Conservation (phyloP, 371 early-diverging fungal species). For the Smittium culicis region DNA sequence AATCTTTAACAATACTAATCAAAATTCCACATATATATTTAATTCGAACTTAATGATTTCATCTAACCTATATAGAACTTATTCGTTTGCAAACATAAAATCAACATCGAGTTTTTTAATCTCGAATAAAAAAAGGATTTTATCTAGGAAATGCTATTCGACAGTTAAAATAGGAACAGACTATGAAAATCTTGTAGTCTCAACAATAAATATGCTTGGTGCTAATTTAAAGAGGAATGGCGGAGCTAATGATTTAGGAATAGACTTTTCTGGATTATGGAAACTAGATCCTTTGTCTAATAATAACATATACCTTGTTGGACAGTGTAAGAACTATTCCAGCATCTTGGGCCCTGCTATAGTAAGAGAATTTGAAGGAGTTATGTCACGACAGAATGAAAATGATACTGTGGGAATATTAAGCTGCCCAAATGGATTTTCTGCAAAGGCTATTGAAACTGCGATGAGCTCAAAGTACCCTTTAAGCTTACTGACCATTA, state of each 20-base stretch:
- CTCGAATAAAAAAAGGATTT: no score
- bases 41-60: no score
- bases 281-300: constrained; percentile 12
- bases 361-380: constrained; percentile 31
- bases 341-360: constrained; percentile 24
- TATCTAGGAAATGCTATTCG: constrained; percentile 9
- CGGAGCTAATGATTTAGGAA: constrained; percentile 27
- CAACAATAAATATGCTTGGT: constrained; percentile 18
- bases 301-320: constrained; percentile 19
- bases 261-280: constrained; percentile 27
- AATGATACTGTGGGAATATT: constrained; percentile 23
- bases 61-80: no score
- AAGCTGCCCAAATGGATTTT: constrained; percentile 24
- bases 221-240: constrained; percentile 20
- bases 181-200: constrained; percentile 20
- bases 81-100: no score
- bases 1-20: no score
- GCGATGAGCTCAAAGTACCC: constrained; percentile 27
- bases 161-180: constrained; percentile 25
- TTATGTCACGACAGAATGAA: constrained; percentile 26
- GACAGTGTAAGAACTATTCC: constrained; percentile 30
- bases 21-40: no score
- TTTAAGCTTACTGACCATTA: constrained; percentile 23
- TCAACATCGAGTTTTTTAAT: no score
- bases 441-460: constrained; percentile 15